Conservation (phyloP, 441 rosid genomes). For the Pelargonium myrrhifolium region DNA sequence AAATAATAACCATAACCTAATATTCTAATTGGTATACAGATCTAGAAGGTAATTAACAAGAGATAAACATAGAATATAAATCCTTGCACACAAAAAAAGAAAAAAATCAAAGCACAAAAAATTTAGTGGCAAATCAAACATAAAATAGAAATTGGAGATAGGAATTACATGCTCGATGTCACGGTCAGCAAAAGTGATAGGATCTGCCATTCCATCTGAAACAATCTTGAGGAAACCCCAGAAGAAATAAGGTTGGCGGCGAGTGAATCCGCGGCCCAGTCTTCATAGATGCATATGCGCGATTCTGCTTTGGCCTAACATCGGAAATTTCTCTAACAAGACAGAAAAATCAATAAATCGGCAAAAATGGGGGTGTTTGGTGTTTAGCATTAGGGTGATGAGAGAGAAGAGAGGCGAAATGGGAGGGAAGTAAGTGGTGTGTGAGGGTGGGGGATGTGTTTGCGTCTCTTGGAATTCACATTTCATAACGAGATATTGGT, state of each 20-base stretch:
- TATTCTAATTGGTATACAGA: too few relatives aligned
- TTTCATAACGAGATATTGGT: neutral
- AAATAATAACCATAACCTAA: too few relatives aligned
- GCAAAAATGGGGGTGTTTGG: too few relatives aligned
- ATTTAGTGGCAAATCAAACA: too few relatives aligned
- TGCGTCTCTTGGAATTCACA: conserved; percentile 33
- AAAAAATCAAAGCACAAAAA: too few relatives aligned
- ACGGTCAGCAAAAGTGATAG: conserved; percentile 66
- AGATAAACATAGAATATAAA: neutral
- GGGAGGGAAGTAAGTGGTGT: conserved; percentile 29
- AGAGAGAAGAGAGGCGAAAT: conserved; percentile 30
- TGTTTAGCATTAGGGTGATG: conserved; percentile 7
- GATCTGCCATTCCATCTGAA: conserved; percentile 54
- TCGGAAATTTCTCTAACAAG: conserved; percentile 16
- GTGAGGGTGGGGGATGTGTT: conserved; percentile 27
- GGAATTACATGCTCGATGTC: conserved; percentile 70
- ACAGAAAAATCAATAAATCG: too few relatives aligned
- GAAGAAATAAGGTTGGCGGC: neutral
- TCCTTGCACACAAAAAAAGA: neutral
- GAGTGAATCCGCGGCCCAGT: neutral
- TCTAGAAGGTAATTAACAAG: neutral
- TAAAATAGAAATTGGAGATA: too few relatives aligned
- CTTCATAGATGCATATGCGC: neutral
- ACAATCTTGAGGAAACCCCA: neutral
- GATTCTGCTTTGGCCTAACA: neutral